Percentiles rank a stretch among this genome's conserved stretches.
phyloP scores from a whole-genome alignment of 371 early-diverging fungal species.

The Lichtheimia hyalospora region DNA sequence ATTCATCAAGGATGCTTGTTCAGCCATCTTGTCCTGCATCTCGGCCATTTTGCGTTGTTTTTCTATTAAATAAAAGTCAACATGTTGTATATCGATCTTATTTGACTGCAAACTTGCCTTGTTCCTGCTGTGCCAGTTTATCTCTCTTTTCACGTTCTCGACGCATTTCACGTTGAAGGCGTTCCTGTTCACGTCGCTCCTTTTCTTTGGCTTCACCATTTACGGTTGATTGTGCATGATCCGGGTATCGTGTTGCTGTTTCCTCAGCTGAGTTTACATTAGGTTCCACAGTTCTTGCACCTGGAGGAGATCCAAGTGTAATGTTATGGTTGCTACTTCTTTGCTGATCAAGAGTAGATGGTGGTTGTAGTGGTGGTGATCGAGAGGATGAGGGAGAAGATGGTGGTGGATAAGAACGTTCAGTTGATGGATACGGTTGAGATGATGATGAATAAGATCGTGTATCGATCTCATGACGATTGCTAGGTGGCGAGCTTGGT shows the following conservation, averaged over 20 bases:
- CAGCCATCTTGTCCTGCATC: constrained; percentile 45
- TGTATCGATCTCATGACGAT: constrained; percentile 1
- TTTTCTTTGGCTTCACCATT: constrained; percentile 1
- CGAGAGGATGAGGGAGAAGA: no score
- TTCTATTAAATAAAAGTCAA: constrained; percentile 10
- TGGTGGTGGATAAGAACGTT: no score
- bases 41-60: constrained; percentile 39
- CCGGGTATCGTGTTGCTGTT: no score
- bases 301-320: background rate
- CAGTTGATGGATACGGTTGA: no score
- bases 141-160: constrained; percentile 42
- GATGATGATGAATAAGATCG: background rate
- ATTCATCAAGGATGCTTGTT: constrained; percentile 57
- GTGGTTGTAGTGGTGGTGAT: no score
- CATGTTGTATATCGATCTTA: background rate
- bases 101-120: constrained; percentile 16
- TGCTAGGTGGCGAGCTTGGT: background rate
- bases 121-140: constrained; percentile 29
- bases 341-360: no score
- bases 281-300: background rate
- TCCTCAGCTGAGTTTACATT: no score
- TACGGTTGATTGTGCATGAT: no score
- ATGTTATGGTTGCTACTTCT: background rate
- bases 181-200: constrained; percentile 32
- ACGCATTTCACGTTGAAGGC: constrained; percentile 26